A percentile compares a stretch with the other conserved stretches of the same genome.
Conservation (phyloP, 257 asterid species). For the Solanum sparsipilum region DNA sequence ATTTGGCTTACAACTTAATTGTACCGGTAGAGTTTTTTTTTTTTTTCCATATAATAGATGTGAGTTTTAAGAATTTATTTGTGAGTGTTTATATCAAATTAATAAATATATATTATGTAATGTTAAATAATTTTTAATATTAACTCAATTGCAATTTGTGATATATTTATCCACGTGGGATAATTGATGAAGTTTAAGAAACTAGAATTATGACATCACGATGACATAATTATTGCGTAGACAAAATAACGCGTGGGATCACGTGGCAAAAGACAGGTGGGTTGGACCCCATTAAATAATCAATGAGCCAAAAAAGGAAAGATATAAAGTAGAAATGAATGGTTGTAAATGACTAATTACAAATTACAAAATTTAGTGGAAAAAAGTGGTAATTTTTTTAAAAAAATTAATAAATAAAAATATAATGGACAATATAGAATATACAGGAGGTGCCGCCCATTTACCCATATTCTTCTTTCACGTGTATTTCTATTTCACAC, state of each 20-base stretch:
- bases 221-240: slow-evolving; percentile 10
- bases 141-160: background rate
- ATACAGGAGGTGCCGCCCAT: background rate
- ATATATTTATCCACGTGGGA: background rate
- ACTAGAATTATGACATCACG: slow-evolving; percentile 8
- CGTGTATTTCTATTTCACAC: background rate
- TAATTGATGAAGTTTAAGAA: background rate
- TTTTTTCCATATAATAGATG: background rate
- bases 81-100: background rate
- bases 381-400: background rate
- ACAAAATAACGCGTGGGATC: background rate
- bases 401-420: background rate
- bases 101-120: too few relatives aligned
- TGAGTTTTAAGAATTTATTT: too few relatives aligned
- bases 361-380: background rate
- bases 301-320: background rate
- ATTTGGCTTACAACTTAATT: background rate
- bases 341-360: background rate
- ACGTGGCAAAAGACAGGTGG: slow-evolving; percentile 12
- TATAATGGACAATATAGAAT: background rate
- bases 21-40: background rate
- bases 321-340: background rate
- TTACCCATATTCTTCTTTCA: background rate
- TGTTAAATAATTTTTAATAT: too few relatives aligned
- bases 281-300: background rate